Conservation (phyloP, 768 basidiomycete species). For the Xanthoconium purpureum region DNA sequence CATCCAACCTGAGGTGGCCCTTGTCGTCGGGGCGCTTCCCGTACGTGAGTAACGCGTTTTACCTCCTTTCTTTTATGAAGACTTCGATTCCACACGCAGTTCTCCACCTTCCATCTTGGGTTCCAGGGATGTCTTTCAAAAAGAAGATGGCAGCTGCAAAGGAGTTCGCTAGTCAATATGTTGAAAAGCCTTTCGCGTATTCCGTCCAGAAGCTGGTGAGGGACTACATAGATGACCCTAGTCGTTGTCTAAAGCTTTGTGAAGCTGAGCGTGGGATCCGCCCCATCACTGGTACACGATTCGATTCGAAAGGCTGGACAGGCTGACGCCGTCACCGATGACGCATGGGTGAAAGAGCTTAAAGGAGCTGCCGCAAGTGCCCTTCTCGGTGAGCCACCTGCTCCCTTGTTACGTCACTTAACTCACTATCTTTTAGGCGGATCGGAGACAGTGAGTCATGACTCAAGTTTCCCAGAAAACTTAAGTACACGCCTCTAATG, state of each 20-base stretch:
- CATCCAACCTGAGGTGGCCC: not conserved
- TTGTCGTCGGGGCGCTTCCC: not conserved
- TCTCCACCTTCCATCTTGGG: not conserved
- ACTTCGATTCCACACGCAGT: not conserved
- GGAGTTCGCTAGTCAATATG: not conserved
- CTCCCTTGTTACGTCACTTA: not conserved
- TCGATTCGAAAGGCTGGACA: not conserved
- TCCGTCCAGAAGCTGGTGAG: not conserved
- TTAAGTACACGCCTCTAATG: not conserved
- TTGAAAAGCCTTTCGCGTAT: not conserved
- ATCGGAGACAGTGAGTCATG: not conserved
- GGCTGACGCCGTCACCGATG: not conserved
- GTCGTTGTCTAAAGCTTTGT: not conserved
- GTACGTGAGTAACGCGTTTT: not conserved
- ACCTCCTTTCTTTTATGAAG: not conserved
- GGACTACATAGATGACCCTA: too few relatives aligned
- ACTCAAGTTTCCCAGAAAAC: not conserved
- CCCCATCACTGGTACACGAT: not conserved
- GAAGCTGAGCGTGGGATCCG: not conserved
- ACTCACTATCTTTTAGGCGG: not conserved
- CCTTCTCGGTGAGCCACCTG: not conserved
- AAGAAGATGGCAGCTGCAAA: not conserved
- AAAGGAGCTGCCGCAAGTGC: not conserved
- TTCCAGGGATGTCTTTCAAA: not conserved
- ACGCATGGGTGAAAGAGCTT: not conserved